Conservation (phyloP, 106 monocot species). For the Posidonia australis region DNA sequence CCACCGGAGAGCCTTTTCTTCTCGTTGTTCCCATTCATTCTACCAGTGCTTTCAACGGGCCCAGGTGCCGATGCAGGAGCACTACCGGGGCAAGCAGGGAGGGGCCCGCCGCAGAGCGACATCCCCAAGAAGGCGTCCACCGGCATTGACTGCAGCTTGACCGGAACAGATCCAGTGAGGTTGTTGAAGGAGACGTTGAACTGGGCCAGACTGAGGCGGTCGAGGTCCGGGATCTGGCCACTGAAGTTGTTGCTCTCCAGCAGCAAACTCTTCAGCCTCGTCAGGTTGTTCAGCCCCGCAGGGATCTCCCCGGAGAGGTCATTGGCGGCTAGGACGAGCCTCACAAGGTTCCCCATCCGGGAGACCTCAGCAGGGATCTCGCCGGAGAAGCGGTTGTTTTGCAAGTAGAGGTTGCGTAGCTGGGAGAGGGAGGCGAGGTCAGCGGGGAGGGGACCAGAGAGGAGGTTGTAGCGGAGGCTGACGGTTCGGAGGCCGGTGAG, state of each 20-base stretch:
- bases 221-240: conserved; percentile 52
- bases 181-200: conserved; percentile 33
- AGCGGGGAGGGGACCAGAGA: conserved; percentile 45
- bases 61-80: background rate
- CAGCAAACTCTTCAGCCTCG: conserved; percentile 36
- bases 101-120: conserved; percentile 14
- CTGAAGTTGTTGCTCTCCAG: conserved; percentile 45
- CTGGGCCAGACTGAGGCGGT: conserved; percentile 9
- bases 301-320: conserved; percentile 53
- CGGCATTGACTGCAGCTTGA: conserved; percentile 3
- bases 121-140: conserved; percentile 19
- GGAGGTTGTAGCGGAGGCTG: background rate
- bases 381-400: conserved; percentile 52
- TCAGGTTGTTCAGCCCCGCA: conserved; percentile 35
- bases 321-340: conserved; percentile 58
- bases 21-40: background rate
- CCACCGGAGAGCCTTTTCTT: conserved; percentile 47
- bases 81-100: conserved; percentile 10
- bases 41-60: too few relatives aligned
- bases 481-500: background rate
- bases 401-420: conserved; percentile 58
- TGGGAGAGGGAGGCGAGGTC: conserved; percentile 30
- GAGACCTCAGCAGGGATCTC: conserved; percentile 30
- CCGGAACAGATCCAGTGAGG: conserved; percentile 26
- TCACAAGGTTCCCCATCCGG: conserved; percentile 28